Evolutionary conservation across 805 yeast species (phyloP).

Genomic region (Aciculoconidium aculeatum): DNA sequence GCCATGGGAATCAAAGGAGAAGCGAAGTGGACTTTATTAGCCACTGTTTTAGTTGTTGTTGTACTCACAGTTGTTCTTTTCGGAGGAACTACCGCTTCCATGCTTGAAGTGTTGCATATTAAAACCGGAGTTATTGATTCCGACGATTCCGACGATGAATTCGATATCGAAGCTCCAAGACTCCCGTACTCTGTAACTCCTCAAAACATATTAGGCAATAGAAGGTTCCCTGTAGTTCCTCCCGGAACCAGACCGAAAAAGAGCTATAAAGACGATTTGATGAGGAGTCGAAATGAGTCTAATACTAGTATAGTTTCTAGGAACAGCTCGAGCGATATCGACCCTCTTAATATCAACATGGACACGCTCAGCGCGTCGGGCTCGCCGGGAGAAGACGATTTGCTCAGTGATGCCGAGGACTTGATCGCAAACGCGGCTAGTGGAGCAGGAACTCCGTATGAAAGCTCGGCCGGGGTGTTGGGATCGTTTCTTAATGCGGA

Average conservation of each 20-base stretch:
- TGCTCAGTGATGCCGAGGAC: constrained; percentile 35
- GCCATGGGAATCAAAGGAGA: constrained; percentile 98
- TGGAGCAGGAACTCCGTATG: constrained; percentile 2
- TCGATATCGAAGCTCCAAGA: constrained; percentile 77
- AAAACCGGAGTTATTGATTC: constrained; percentile 81
- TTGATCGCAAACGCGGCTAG: constrained; percentile 18
- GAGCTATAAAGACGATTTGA: constrained; percentile 15
- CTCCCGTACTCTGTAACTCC: constrained; percentile 17
- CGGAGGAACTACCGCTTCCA: constrained; percentile 98
- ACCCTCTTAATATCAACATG: constrained; percentile 4
- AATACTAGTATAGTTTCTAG: constrained; percentile 19
- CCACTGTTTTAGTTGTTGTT: constrained; percentile 94
- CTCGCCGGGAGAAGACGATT: constrained; percentile 18
- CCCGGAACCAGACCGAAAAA: constrained; percentile 8
- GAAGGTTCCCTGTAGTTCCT: constrained; percentile 16
- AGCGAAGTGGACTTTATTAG: constrained; percentile 77
- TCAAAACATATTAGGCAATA: constrained; percentile 15
- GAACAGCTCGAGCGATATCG: constrained; percentile 5
- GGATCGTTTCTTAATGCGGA: constrained; percentile 47
- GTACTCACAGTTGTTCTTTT: constrained; percentile 92
- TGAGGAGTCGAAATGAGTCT: constrained; percentile 27
- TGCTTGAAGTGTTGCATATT: constrained; percentile 92
- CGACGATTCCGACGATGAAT: constrained; percentile 84
- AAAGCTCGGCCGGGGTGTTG: constrained; percentile 30
- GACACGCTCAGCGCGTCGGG: constrained; percentile 3